Evolutionary conservation across 2,329 filamentous ascomycete genomes (phyloP).

Genomic region (Furcasterigmium sp.): DNA sequence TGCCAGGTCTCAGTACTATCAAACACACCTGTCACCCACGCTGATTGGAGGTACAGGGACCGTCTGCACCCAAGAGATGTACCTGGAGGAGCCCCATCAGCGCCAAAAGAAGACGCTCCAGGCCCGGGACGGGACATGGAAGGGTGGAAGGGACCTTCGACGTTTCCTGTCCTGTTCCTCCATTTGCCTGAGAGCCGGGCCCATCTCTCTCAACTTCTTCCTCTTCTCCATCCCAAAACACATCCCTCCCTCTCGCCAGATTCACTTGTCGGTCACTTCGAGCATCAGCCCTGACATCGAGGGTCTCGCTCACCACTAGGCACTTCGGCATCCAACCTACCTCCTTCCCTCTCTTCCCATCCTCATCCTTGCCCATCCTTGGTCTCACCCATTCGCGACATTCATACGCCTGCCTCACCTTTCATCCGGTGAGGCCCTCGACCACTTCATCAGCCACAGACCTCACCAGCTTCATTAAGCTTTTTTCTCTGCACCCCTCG

Average conservation of each 20-base stretch:
- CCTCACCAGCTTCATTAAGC: too few species aligned
- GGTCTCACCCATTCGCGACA: background rate
- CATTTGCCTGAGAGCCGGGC: constrained; percentile 4
- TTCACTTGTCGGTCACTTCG: background rate
- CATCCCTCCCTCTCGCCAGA: constrained; percentile 1
- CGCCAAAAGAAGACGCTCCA: constrained; percentile 1
- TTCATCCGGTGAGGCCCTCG: background rate
- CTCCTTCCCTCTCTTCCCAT: background rate
- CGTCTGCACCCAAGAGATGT: background rate
- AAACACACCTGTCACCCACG: background rate
- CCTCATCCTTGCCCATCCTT: background rate
- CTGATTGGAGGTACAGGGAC: background rate
- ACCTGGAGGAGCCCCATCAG: constrained; percentile 3
- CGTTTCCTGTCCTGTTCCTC: too few species aligned
- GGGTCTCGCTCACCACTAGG: background rate
- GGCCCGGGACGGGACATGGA: background rate
- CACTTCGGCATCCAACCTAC: background rate
- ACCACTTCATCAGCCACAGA: too few species aligned
- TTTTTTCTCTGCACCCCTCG: too few species aligned
- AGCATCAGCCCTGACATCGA: background rate
- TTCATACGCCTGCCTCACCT: background rate
- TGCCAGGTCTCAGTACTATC: background rate
- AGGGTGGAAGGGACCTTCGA: constrained; percentile 2
- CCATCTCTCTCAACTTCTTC: constrained; percentile 6
- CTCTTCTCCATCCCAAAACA: constrained; percentile 2